Evolutionary conservation across 176 grass and related monocot species (phyloP), one percentile per base, ranked within the genome.

Genomic region (Saccharum officinarum): DNA sequence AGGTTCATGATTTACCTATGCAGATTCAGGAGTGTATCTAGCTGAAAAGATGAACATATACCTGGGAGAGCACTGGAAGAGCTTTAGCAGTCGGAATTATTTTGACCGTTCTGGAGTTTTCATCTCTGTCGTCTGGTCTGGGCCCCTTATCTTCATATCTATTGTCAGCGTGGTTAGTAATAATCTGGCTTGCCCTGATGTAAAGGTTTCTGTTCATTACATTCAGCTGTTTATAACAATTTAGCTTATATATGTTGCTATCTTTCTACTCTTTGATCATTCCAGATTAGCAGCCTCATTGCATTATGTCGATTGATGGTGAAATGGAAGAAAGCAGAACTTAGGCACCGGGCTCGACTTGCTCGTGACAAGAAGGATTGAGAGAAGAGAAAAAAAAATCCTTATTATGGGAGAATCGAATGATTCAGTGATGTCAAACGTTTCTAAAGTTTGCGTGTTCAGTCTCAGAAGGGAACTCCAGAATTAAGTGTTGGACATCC

Each of bases 281-380:
- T 75, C 57, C 86, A 95, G 90, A 88, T 95, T 75, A 86, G 74
- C 72, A 86, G 80, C 31, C 90, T 95, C 72, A 78, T 95, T 31
- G 77, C 88, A 66, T 80, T 95, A 60, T 92, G 93, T 62, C 66
- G 71, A 17, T 54, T 92, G 36, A 92, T 92, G 67, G 88, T 95
- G 47, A 92, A 95, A 84, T 95, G 88, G 90, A 95, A 95, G 81
- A 95, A 68, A 71, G 90, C 86, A 34, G 93, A 95, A 78, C 88
- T 92, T 45, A 90, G 76, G 83, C 88, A 92, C 75, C 86, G 76
- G 38, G 90, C 62, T 75, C 79, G 50, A 69, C 75, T 95, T 75
- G 79, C 80, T 34, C 88, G 52, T 22, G 80, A 73, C 70, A 95
- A 92, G 36, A 40, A 88, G 79, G 90, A 95, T 20, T 92, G 72